Evolutionary conservation across 768 basidiomycete species (phyloP).

Genomic region (Tephrocybe sp.): DNA sequence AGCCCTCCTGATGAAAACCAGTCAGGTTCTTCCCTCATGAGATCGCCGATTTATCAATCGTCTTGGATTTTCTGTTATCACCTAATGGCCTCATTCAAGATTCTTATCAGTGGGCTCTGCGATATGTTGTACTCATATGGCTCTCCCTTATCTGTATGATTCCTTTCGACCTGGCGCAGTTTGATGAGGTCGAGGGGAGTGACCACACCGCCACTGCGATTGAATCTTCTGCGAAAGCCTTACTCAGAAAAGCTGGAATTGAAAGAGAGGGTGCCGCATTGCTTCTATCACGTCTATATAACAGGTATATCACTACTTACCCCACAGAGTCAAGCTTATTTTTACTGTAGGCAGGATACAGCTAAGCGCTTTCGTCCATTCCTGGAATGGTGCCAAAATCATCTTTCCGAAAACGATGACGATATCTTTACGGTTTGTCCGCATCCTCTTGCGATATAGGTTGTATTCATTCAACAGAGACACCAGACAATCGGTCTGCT

Average conservation of each 20-base stretch:
- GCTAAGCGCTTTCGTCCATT: constrained; percentile 48
- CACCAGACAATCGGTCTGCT: constrained; percentile 64
- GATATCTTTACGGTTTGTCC: constrained; percentile 51
- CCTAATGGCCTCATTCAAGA: constrained; percentile 40
- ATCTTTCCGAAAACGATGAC: constrained; percentile 29
- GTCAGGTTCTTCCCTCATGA: constrained; percentile 95
- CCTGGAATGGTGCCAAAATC: constrained; percentile 41
- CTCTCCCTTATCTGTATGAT: constrained; percentile 92
- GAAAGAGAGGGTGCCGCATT: constrained; percentile 83
- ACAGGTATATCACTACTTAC: constrained; percentile 49
- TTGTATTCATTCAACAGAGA: neutral
- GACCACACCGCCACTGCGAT: constrained; percentile 56
- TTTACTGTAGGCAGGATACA: constrained; percentile 55
- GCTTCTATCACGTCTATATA: constrained; percentile 78
- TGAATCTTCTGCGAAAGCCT: constrained; percentile 54
- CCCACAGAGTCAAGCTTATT: neutral
- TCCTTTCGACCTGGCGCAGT: constrained; percentile 87
- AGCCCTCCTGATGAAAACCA: constrained; percentile 30
- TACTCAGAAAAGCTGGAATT: constrained; percentile 68
- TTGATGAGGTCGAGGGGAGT: constrained; percentile 58
- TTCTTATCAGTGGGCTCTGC: constrained; percentile 67
- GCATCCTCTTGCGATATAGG: constrained; percentile 1
- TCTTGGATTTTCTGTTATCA: constrained; percentile 59
- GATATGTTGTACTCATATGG: constrained; percentile 87
- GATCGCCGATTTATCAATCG: constrained; percentile 75